Base-by-base conservation (phyloP, 306 rosid genomes). In the Malus orientalis region DNA sequence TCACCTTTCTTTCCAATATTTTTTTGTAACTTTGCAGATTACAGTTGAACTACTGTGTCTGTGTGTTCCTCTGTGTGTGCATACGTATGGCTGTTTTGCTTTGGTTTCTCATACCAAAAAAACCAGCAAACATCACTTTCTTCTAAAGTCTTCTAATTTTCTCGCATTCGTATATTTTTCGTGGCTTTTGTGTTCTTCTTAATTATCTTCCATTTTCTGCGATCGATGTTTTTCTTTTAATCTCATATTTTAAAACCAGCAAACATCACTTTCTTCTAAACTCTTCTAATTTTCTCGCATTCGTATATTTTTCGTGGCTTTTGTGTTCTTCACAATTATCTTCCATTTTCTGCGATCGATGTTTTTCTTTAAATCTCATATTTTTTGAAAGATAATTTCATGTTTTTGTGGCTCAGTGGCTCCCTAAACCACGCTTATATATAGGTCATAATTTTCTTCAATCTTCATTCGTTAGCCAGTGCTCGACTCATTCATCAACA, bases 241-340 rank as follows among this genome's bases (percentile, higher is more conserved):
- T 25, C 16, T 25, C 45, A 42, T 42, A 42, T 60, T 60, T 7
- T 57, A 33, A 33, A 33, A 33, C 38, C 36, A 47, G 22, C 11
- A 66, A 64, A 32, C 16, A 29, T 75, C 71, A 75, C 71, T 63
- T 63, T 75, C 79, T 66, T 75, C 70, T 30, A 75, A 11, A 75
- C 63, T 45, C 53, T 75, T 64, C 79, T 75, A 16, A 51, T 51
- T 51, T 18, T 15, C 54, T 15, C 30, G 36, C 63, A 38, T 45
- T 18, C 22, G 55, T 71, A 59, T 60, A 42, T 42, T 62, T 74
- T 62, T n/a, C 27, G 55, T 74, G 74, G 74, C 58, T 47, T 69
- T 69, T 70, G 70, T 40, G 64, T 54, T 71, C 65, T 54, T 71
- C 65, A 5, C 30, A 30, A 22, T 73, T 73, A 73, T 59, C 76